Evolutionary conservation across 1,284 basidiomycete species (phyloP), one percentile per base, ranked within the genome.

Genomic region (Grifola frondosa): DNA sequence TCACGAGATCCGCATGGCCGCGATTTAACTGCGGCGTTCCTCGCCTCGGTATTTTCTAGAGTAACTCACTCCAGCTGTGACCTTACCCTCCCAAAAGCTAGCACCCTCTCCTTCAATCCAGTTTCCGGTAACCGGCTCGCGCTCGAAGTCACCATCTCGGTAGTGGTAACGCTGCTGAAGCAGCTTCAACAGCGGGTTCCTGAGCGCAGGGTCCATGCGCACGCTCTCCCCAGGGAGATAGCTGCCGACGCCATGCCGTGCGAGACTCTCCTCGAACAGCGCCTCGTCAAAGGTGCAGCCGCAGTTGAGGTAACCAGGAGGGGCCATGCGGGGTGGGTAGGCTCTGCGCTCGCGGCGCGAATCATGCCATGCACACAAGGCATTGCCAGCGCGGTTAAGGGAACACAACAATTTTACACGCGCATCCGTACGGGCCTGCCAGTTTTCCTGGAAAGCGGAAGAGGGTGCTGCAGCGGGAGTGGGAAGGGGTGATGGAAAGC

Each of bases 341-440:
- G 73, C 72, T 6, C 88, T 77, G 30, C 88, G 80, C 64, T 91
- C 88, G 29, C 88, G 78, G 26, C 88, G 75, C 3, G 88, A 87
- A 61, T 91, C 88, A 57, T 91, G 88, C 88, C 88, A 91, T 4
- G 88, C 83, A 61, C 88, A 91, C 22, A 91, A 75, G 2, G 88
- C 86, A 53, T 91, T 91, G 17, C 88, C 88, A 0, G 88, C 88
- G 32, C 88, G 78, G 63, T 91, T 91, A 24, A 87, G 69, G 1
- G 88, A 86, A 60, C 90, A 90, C 63, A 82, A 84, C 31, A 82
- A 71, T 46, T 81, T 80, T 49, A 72, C 66, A 19, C 88, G 84
- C 5, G 80, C 76, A 7, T 84, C 79, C 1, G 84, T 89, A 44
- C 87, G 81, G 10, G 73, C 69, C 31, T 74, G 74, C 87, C 87